Conservation (phyloP, 257 asterid genomes). For the Solanum clarkiae region DNA sequence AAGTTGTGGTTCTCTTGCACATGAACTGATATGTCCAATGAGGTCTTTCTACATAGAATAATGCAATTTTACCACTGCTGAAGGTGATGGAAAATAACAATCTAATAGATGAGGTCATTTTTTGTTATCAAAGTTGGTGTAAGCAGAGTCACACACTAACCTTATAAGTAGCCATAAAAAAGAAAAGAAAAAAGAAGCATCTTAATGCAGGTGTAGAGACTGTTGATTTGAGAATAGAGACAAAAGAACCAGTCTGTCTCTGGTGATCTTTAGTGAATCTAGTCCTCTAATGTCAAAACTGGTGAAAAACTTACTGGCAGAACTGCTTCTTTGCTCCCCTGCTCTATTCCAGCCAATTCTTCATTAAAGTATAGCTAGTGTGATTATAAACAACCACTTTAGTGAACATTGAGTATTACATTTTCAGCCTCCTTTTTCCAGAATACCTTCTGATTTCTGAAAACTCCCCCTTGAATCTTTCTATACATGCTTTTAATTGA, state of each 20-base stretch:
- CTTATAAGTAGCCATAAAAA: no score
- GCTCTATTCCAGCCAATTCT: not conserved
- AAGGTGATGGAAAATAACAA: not conserved
- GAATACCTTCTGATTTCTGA: no score
- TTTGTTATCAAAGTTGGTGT: slow-evolving; percentile 26
- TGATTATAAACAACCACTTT: no score
- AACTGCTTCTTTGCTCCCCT: not conserved
- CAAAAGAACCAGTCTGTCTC: not conserved
- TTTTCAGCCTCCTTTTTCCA: no score
- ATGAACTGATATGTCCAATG: not conserved
- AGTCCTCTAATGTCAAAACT: not conserved
- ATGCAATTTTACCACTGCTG: not conserved
- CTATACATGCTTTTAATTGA: no score
- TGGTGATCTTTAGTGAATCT: not conserved
- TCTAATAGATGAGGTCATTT: not conserved
- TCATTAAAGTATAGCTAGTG: not conserved
- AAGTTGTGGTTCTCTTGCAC: not conserved
- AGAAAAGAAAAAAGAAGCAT: no score
- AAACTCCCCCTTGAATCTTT: no score
- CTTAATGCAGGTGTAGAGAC: not conserved
- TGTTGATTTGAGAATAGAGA: not conserved
- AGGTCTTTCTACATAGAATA: not conserved
- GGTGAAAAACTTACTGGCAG: not conserved
- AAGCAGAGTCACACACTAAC: no score
- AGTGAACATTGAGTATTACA: no score